phyloP scores from a whole-genome alignment of 371 early-diverging fungal genomes.

The Mortierella sp. region DNA sequence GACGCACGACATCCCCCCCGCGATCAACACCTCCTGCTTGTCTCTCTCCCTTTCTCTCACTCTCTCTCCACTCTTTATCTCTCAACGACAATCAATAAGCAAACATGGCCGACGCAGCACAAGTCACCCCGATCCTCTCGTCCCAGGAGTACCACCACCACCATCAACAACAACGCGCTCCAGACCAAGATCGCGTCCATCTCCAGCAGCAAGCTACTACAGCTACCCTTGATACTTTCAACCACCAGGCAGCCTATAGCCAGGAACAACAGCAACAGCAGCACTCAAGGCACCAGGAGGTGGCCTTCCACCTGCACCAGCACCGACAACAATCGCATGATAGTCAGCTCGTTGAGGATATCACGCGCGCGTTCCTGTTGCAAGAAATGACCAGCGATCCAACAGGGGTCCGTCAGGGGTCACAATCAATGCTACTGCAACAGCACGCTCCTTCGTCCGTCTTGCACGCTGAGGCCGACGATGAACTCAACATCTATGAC shows the following conservation, averaged over 20 bases:
- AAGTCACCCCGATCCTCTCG: not conserved
- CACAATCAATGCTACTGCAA: slow-evolving; percentile 14
- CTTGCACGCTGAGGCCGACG: slow-evolving; percentile 23
- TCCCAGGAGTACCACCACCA: not conserved
- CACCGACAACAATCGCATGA: slow-evolving; percentile 1
- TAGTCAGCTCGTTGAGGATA: slow-evolving; percentile 31
- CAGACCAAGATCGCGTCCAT: not conserved
- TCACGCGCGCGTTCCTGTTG: slow-evolving; percentile 37
- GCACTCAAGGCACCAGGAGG: not conserved
- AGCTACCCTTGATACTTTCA: not conserved
- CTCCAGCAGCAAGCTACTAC: slow-evolving; percentile 11
- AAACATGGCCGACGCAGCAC: not conserved
- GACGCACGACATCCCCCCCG: not conserved
- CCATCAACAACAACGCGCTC: not conserved
- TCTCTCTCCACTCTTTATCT: not conserved
- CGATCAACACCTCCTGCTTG: slow-evolving; percentile 13
- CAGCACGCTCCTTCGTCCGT: slow-evolving; percentile 14
- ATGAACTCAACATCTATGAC: slow-evolving; percentile 51
- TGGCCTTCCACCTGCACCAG: not conserved
- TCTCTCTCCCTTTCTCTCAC: not conserved
- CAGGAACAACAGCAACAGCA: not conserved
- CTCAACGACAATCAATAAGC: not conserved
- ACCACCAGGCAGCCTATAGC: not conserved
- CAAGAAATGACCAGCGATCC: slow-evolving; percentile 31
- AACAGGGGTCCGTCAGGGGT: slow-evolving; percentile 22